These are phyloP conservation scores for Mucor plumbeus DNA, from an alignment of 371 early-diverging fungal species.

Conservation along the genomic window DNA sequence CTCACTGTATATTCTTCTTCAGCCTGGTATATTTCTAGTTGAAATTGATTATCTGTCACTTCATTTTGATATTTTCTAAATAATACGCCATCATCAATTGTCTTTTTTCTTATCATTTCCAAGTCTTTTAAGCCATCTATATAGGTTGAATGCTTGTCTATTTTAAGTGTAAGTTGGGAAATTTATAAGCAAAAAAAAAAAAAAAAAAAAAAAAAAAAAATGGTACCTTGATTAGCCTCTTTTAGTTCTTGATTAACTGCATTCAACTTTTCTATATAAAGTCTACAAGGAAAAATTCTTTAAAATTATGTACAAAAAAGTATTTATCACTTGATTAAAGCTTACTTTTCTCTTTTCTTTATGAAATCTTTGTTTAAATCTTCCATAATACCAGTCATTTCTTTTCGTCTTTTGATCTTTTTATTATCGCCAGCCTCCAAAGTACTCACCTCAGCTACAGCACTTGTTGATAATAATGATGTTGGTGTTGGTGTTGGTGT, in stretches of 20 bases:
- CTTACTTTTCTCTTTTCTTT: slow-evolving; percentile 48
- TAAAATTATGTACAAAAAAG: background rate
- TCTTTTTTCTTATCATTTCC: slow-evolving; percentile 57
- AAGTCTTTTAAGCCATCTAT: slow-evolving; percentile 66
- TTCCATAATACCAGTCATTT: slow-evolving; percentile 41
- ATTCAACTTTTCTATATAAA: slow-evolving; percentile 38
- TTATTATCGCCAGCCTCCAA: slow-evolving; percentile 36
- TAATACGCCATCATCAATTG: slow-evolving; percentile 59
- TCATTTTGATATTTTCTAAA: slow-evolving; percentile 74
- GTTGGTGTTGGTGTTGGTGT: background rate
- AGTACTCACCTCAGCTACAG: background rate
- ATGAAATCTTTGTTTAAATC: slow-evolving; percentile 46
- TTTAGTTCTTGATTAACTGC: slow-evolving; percentile 36
- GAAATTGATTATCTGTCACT: slow-evolving; percentile 69
- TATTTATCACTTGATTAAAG: background rate
- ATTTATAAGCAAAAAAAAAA: background rate
- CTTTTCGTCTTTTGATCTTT: slow-evolving; percentile 43
- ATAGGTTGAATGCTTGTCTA: slow-evolving; percentile 75
- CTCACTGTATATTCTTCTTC: slow-evolving; percentile 65
- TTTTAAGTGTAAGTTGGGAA: background rate
- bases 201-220: background rate
- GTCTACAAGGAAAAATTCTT: slow-evolving; percentile 16
- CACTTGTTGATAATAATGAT: background rate
- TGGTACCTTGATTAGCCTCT: slow-evolving; percentile 34
- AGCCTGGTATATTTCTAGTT: slow-evolving; percentile 57